These are phyloP conservation scores for Lentinula sp. DNA, from an alignment of 768 basidiomycete genomes.

Conservation along the genomic window DNA sequence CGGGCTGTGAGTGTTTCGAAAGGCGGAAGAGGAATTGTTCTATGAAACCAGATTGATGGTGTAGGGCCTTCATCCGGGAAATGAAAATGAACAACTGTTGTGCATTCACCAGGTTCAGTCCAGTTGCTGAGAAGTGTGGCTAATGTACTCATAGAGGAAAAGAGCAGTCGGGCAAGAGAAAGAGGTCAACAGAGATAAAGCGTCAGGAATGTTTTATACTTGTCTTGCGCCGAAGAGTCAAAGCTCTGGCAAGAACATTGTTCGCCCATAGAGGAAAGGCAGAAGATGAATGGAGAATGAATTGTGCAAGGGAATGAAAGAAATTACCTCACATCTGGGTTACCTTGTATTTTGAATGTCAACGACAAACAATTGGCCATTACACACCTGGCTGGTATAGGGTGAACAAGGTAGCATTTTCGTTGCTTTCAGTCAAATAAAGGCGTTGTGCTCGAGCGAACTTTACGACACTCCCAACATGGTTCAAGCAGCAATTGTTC, in stretches of 20 bases:
- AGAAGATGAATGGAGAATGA: too few relatives aligned
- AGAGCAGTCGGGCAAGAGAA: neutral
- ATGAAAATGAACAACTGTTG: neutral
- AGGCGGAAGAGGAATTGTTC: neutral
- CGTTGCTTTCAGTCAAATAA: too few relatives aligned
- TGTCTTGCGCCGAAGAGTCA: neutral
- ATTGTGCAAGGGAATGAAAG: too few relatives aligned
- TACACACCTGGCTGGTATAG: too few relatives aligned
- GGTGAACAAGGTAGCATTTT: too few relatives aligned
- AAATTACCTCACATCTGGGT: neutral
- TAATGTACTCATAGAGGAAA: neutral
- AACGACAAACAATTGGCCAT: too few relatives aligned
- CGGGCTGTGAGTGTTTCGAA: neutral
- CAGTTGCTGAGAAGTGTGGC: neutral
- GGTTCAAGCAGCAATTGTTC: constrained; percentile 39
- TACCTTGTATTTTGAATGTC: neutral
- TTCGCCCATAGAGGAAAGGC: neutral
- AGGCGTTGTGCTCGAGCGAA: too few relatives aligned
- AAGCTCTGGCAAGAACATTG: neutral
- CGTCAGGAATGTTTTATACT: neutral
- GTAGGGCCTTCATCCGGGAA: neutral
- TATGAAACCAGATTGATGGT: neutral
- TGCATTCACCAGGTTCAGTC: neutral
- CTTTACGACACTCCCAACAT: too few relatives aligned
- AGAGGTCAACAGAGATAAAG: neutral